Conservation (phyloP, 1,139 yeast genomes). For the Candida tropicalis region DNA sequence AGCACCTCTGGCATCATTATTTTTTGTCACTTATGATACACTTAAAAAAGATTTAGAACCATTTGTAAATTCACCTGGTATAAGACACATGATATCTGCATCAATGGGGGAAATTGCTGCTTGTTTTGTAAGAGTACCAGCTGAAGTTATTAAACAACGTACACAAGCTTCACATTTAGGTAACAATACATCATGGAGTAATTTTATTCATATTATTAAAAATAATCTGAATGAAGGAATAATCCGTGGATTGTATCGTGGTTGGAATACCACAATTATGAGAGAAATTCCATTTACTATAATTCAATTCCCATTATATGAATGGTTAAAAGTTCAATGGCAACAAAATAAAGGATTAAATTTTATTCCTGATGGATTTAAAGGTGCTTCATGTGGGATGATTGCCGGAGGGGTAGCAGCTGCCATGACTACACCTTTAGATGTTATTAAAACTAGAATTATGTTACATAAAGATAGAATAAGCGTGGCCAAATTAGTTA, state of each 20-base stretch:
- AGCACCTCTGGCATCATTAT: conserved; percentile 91
- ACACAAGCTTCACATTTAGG: conserved; percentile 69
- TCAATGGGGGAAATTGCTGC: conserved; percentile 92
- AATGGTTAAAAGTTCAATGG: conserved; percentile 68
- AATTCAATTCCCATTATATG: conserved; percentile 94
- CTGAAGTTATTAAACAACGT: conserved; percentile 93
- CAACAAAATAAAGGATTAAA: conserved; percentile 25
- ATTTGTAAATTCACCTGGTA: conserved; percentile 34
- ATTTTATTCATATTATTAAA: conserved; percentile 60
- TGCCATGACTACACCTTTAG: conserved; percentile 90
- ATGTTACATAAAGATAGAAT: conserved; percentile 69
- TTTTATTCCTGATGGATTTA: conserved; percentile 37
- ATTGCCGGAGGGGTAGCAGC: conserved; percentile 96
- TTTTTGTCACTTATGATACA: conserved; percentile 86
- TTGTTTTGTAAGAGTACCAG: conserved; percentile 92
- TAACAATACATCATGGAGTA: conserved; percentile 63
- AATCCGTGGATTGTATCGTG: conserved; percentile 79
- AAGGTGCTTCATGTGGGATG: conserved; percentile 94
- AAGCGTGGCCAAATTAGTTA: conserved; percentile 48
- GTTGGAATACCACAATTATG: conserved; percentile 90
- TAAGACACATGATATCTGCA: conserved; percentile 84
- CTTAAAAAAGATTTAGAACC: conserved; percentile 55
- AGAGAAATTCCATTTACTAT: conserved; percentile 95
- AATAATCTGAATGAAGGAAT: conserved; percentile 75
- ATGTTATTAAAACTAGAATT: conserved; percentile 86